Evolutionary conservation across 805 yeast genomes (phyloP).

Genomic region (Hanseniaspora opuntiae): DNA sequence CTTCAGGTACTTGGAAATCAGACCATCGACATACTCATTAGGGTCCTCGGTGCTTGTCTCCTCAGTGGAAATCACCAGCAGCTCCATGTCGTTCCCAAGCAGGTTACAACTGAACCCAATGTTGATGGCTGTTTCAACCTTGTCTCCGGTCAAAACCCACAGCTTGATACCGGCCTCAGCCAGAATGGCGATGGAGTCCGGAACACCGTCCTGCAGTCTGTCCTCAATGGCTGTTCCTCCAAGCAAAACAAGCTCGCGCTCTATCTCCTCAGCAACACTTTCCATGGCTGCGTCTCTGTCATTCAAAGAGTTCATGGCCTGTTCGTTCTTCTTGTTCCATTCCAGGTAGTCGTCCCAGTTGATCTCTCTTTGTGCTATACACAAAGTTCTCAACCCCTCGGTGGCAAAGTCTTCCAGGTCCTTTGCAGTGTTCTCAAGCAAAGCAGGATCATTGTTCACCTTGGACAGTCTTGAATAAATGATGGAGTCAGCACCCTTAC

Average conservation of each 20-base stretch:
- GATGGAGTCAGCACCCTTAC: constrained; percentile 78
- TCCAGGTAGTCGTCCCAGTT: constrained; percentile 45
- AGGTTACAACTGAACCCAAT: constrained; percentile 77
- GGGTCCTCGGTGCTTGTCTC: constrained; percentile 41
- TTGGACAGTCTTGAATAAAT: constrained; percentile 48
- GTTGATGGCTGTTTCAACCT: constrained; percentile 79
- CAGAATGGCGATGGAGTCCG: constrained; percentile 58
- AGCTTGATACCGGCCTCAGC: constrained; percentile 68
- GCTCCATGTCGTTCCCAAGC: constrained; percentile 61
- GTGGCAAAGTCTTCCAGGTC: constrained; percentile 69
- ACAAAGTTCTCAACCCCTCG: constrained; percentile 70
- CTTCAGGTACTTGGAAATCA: constrained; percentile 40
- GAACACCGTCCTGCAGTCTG: constrained; percentile 74
- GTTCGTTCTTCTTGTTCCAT: constrained; percentile 52
- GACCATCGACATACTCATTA: constrained; percentile 30
- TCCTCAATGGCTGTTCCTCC: constrained; percentile 87
- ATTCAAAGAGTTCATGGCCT: constrained; percentile 51
- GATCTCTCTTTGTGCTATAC: constrained; percentile 61
- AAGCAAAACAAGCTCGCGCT: constrained; percentile 46
- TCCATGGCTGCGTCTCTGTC: constrained; percentile 63
- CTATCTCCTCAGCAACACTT: constrained; percentile 60
- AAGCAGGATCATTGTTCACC: constrained; percentile 30
- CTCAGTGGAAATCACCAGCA: constrained; percentile 39
- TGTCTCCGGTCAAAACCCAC: constrained; percentile 82
- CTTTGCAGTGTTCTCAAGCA: constrained; percentile 51